Evolutionary conservation across 2,329 filamentous ascomycete genomes (phyloP).

Genomic region (Dactylonectria estremocensis): DNA sequence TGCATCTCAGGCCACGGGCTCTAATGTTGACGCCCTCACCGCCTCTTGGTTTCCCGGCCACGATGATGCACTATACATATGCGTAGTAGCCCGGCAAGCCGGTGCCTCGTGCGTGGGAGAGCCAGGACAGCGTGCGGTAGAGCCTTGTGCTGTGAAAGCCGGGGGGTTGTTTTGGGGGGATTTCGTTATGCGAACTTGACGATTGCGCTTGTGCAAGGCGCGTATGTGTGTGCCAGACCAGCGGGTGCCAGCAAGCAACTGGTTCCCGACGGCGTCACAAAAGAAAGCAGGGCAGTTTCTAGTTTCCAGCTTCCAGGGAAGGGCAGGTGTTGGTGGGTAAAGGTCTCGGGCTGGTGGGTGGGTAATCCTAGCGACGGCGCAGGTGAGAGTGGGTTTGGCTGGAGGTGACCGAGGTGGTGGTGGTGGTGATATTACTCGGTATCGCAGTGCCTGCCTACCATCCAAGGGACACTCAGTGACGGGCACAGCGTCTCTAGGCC

Average conservation of each 20-base stretch:
- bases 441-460: no score
- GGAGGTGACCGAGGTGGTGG: background rate
- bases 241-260: background rate
- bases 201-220: slow-evolving; percentile 43
- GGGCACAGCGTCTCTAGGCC: no score
- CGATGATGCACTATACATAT: slow-evolving; percentile 37
- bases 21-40: slow-evolving; percentile 45
- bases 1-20: slow-evolving; percentile 40
- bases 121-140: slow-evolving; percentile 24
- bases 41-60: slow-evolving; percentile 43
- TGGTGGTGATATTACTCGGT: background rate
- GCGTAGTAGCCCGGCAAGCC: slow-evolving; percentile 40
- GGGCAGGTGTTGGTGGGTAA: slow-evolving; percentile 24
- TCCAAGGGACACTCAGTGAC: no score
- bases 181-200: slow-evolving; percentile 46
- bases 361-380: slow-evolving; percentile 14
- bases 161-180: slow-evolving; percentile 23
- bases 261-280: background rate
- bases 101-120: slow-evolving; percentile 35
- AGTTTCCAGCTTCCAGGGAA: slow-evolving; percentile 16
- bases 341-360: slow-evolving; percentile 11
- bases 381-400: slow-evolving; percentile 20
- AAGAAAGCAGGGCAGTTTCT: slow-evolving; percentile 12
- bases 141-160: slow-evolving; percentile 16
- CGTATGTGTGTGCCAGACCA: slow-evolving; percentile 7